Evolutionary conservation across 1,139 yeast genomes (phyloP).

Genomic region (Lodderomyces metapsilosis): DNA sequence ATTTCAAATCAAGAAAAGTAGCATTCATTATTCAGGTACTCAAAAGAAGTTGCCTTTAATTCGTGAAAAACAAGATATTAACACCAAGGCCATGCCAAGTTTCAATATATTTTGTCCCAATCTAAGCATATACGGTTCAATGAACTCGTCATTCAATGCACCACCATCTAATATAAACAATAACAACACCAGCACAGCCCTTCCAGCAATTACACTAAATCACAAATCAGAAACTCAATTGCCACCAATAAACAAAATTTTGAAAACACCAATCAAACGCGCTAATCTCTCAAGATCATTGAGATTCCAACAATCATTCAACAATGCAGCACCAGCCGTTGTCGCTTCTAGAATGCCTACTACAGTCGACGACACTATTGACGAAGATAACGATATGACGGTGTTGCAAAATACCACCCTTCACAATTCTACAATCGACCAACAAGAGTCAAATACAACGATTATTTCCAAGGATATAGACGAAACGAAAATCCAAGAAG

Average conservation of each 20-base stretch:
- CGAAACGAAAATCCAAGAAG: slow-evolving; percentile 6
- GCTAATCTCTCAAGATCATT: slow-evolving; percentile 26
- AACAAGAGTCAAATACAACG: slow-evolving; percentile 7
- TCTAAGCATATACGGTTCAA: neutral
- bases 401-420: slow-evolving; percentile 18
- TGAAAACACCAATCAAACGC: slow-evolving; percentile 45
- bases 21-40: slow-evolving; percentile 23
- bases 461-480: slow-evolving; percentile 6
- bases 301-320: slow-evolving; percentile 14
- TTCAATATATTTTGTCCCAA: slow-evolving; percentile 7
- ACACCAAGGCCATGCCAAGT: slow-evolving; percentile 6
- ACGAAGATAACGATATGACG: slow-evolving; percentile 29
- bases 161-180: too few relatives aligned
- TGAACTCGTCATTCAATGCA: neutral
- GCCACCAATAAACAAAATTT: slow-evolving; percentile 46
- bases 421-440: slow-evolving; percentile 15
- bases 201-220: slow-evolving; percentile 10
- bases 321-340: slow-evolving; percentile 13
- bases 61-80: slow-evolving; percentile 4
- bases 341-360: slow-evolving; percentile 12
- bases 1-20: slow-evolving; percentile 33
- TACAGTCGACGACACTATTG: slow-evolving; percentile 29
- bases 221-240: slow-evolving; percentile 14
- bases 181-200: slow-evolving; percentile 12
- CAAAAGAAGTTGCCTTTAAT: slow-evolving; percentile 15